phyloP scores from a whole-genome alignment of 139 green algal genomes.

The Nannochloris sp. region DNA sequence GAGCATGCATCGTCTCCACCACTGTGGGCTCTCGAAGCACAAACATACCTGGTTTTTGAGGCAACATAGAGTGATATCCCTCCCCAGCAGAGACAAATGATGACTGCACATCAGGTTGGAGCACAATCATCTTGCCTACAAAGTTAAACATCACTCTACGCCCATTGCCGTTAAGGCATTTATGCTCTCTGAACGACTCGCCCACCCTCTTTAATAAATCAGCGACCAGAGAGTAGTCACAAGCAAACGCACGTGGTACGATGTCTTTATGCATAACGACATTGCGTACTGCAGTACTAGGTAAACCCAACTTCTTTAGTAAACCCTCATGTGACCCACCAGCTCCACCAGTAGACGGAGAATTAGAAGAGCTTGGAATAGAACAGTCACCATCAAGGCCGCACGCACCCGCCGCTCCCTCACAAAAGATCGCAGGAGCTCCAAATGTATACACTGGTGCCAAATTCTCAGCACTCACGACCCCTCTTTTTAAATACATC shows the following conservation, averaged over 20 bases:
- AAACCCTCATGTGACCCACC: conserved; percentile 31
- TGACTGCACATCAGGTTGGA: conserved; percentile 70
- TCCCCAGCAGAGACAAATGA: conserved; percentile 45
- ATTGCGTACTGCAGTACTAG: conserved; percentile 57
- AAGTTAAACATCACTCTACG: conserved; percentile 78
- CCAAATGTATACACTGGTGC: conserved; percentile 88
- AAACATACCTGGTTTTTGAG: conserved; percentile 60
- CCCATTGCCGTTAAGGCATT: conserved; percentile 44
- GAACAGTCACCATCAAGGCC: no score
- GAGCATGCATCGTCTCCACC: no score
- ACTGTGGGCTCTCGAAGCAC: conserved; percentile 37
- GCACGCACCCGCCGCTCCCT: no score
- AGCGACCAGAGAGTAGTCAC: conserved; percentile 87
- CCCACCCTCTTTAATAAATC: conserved; percentile 54
- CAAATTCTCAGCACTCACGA: conserved; percentile 50
- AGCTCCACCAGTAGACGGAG: neutral
- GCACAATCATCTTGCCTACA: conserved; percentile 73
- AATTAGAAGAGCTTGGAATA: neutral
- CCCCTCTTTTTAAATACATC: conserved; percentile 75
- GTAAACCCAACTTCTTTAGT: conserved; percentile 35
- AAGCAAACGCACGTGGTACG: conserved; percentile 93
- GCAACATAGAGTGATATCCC: conserved; percentile 75
- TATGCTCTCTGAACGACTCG: conserved; percentile 69
- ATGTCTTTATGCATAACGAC: conserved; percentile 89
- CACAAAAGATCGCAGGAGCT: conserved; percentile 79